phyloP scores from a whole-genome alignment of 805 yeast genomes.

The Pichia nakasei region DNA sequence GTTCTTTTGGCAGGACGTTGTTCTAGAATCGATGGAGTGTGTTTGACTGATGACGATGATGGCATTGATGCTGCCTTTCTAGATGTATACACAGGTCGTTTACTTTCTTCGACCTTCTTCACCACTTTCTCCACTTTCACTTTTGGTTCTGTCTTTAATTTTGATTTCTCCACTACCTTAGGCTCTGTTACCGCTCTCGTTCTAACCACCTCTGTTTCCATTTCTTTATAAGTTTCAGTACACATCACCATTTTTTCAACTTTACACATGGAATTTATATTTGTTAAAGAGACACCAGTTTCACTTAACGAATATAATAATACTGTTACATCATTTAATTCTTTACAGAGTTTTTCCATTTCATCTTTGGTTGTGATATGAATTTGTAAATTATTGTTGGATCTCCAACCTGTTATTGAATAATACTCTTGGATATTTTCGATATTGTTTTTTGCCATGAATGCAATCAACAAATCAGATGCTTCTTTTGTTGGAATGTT shows the following conservation, averaged over 20 bases:
- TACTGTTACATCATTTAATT: not conserved
- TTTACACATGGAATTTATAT: not conserved
- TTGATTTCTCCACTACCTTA: not conserved
- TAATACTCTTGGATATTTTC: not conserved
- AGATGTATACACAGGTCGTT: constrained; percentile 13
- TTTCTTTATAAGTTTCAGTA: constrained; percentile 6
- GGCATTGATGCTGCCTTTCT: constrained; percentile 16
- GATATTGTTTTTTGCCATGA: not conserved
- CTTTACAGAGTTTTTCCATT: not conserved
- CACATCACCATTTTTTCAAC: not conserved
- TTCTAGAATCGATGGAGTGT: too few relatives aligned
- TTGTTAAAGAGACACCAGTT: not conserved
- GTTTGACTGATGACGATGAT: too few relatives aligned
- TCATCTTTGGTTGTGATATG: not conserved
- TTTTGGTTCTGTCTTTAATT: not conserved
- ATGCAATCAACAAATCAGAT: constrained; percentile 6
- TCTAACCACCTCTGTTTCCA: not conserved
- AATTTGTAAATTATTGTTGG: not conserved
- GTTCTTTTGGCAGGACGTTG: constrained; percentile 1
- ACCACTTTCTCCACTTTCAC: not conserved
- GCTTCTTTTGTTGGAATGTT: constrained; percentile 15
- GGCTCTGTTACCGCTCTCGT: not conserved
- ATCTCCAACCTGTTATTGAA: not conserved
- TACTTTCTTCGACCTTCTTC: not conserved
- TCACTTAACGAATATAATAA: not conserved